Evolutionary conservation across 2,329 filamentous ascomycete genomes (phyloP).

Genomic region (Incumbomyces delicatus): DNA sequence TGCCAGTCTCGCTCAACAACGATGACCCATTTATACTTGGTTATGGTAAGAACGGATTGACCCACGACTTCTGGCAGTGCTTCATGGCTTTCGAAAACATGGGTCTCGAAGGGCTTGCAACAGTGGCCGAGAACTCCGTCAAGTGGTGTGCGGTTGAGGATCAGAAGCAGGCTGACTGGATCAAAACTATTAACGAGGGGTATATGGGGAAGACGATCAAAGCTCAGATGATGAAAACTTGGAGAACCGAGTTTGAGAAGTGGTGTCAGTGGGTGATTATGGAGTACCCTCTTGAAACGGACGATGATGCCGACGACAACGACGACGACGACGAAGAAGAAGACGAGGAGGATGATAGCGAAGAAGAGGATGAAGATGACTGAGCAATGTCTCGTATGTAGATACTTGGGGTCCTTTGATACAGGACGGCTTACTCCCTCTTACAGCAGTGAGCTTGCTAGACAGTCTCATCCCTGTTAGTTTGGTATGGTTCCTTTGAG

Average conservation of each 20-base stretch:
- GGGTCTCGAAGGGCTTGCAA: conserved; percentile 74
- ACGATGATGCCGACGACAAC: conserved; percentile 29
- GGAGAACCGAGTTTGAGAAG: conserved; percentile 73
- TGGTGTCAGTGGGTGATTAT: conserved; percentile 86
- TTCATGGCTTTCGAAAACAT: conserved; percentile 87
- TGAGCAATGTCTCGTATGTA: no score
- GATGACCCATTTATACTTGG: conserved; percentile 86
- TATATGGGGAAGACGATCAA: conserved; percentile 61
- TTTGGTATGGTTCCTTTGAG: no score
- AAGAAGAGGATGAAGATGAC: conserved; percentile 16
- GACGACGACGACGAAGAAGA: conserved; percentile 18
- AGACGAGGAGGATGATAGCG: conserved; percentile 16
- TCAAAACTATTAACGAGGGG: conserved; percentile 61
- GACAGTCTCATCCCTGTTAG: no score
- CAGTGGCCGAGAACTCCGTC: conserved; percentile 84
- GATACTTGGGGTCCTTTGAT: no score
- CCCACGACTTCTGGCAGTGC: conserved; percentile 89
- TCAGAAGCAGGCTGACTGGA: conserved; percentile 60
- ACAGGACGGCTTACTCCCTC: no score
- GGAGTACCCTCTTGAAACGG: conserved; percentile 53
- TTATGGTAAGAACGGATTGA: conserved; percentile 70
- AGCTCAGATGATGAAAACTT: conserved; percentile 63
- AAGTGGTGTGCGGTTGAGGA: conserved; percentile 86
- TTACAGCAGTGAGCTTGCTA: no score
- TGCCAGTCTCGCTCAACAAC: conserved; percentile 75